These are phyloP conservation scores for Calvatia gigantea DNA, from an alignment of 768 basidiomycete species.

Conservation along the genomic window DNA sequence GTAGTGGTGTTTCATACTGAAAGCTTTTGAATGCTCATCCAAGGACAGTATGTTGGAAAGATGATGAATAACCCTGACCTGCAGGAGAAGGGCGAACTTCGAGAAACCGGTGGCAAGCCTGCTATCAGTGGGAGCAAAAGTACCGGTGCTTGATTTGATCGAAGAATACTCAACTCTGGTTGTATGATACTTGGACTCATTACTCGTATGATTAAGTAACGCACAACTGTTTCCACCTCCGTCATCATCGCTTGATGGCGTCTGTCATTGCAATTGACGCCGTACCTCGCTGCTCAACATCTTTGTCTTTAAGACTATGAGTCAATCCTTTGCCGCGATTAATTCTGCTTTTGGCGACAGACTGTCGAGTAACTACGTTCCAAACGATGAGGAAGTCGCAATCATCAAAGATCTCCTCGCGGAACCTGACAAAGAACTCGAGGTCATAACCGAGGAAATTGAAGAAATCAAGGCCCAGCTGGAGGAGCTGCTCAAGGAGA, in stretches of 20 bases:
- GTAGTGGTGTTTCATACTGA: background rate
- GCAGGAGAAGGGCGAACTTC: slow-evolving; percentile 55
- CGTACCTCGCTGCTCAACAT: no score
- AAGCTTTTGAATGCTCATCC: background rate
- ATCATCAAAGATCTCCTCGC: slow-evolving; percentile 8
- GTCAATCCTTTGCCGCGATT: slow-evolving; percentile 12
- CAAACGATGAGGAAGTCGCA: slow-evolving; percentile 8
- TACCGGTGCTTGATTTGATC: slow-evolving; percentile 15
- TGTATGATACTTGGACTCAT: background rate
- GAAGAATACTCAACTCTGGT: background rate
- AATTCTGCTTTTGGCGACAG: slow-evolving; percentile 10
- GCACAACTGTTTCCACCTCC: no score
- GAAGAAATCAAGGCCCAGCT: slow-evolving; percentile 4
- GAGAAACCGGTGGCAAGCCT: slow-evolving; percentile 43
- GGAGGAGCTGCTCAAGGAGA: slow-evolving; percentile 1
- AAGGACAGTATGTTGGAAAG: slow-evolving; percentile 39
- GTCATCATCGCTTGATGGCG: no score
- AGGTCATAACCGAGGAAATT: slow-evolving; percentile 8
- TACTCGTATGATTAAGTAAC: no score
- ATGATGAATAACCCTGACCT: slow-evolving; percentile 40
- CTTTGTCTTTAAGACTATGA: background rate
- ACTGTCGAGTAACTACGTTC: slow-evolving; percentile 13
- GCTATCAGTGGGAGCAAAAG: slow-evolving; percentile 33
- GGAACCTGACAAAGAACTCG: slow-evolving; percentile 8
- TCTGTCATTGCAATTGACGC: no score